phyloP scores from a whole-genome alignment of 2,329 filamentous ascomycete genomes.

The Paecilomyces niveus region DNA sequence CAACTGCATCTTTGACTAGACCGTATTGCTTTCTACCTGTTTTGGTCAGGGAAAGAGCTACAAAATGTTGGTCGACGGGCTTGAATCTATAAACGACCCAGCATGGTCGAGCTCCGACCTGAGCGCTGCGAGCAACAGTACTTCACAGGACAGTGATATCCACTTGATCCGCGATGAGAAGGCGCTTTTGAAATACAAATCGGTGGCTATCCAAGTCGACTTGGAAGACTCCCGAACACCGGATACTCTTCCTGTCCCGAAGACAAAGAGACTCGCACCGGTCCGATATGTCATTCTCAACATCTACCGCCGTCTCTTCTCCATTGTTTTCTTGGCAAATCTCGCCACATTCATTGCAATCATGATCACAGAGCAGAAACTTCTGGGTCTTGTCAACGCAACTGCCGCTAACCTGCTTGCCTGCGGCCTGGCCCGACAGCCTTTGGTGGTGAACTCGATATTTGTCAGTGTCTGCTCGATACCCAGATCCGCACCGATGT shows the following conservation, averaged over 20 bases:
- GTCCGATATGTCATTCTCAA: slow-evolving; percentile 31
- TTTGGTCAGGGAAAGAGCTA: background rate
- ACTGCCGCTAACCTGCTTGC: slow-evolving; percentile 40
- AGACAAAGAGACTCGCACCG: slow-evolving; percentile 18
- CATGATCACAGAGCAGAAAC: slow-evolving; percentile 26
- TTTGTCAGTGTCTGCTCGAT: slow-evolving; percentile 40
- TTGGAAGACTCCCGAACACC: slow-evolving; percentile 14
- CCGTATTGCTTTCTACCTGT: background rate
- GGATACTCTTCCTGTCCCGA: slow-evolving; percentile 12
- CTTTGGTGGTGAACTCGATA: slow-evolving; percentile 46
- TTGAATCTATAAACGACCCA: background rate
- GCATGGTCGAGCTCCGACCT: background rate
- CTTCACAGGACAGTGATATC: background rate
- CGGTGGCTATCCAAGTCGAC: slow-evolving; percentile 10
- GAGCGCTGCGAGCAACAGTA: background rate
- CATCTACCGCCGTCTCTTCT: slow-evolving; percentile 38
- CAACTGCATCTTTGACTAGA: background rate
- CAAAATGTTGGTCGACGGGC: background rate
- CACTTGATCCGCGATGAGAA: background rate
- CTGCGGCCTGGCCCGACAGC: slow-evolving; percentile 45
- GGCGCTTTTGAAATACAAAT: background rate
- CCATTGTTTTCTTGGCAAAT: slow-evolving; percentile 34
- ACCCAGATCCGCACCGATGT: slow-evolving; percentile 39
- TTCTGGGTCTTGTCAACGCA: slow-evolving; percentile 35
- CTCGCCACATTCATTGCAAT: slow-evolving; percentile 29